A percentile compares a stretch with the other conserved stretches of the same genome.
Conservation (phyloP, 2,329 filamentous ascomycete genomes). For the Calcarisporium arbuscula region DNA sequence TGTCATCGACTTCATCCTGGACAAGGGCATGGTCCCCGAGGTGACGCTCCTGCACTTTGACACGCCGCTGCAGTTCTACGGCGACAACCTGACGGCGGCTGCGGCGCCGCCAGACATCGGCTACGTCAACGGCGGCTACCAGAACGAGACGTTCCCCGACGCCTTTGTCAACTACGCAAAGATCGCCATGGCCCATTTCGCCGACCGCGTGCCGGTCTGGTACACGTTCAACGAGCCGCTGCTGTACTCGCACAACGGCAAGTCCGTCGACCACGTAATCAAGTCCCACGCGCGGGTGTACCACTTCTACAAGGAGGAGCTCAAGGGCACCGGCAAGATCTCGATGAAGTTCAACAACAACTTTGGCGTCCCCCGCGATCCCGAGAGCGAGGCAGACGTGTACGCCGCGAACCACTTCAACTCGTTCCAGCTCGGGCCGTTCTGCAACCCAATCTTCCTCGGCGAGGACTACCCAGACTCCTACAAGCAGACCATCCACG, state of each 20-base stretch:
- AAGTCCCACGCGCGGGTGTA: constrained; percentile 43
- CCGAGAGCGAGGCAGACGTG: constrained; percentile 32
- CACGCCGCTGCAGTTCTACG: constrained; percentile 35
- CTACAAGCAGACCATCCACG: constrained; percentile 36
- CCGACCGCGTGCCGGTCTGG: constrained; percentile 44
- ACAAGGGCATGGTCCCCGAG: constrained; percentile 42
- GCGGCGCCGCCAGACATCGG: constrained; percentile 23
- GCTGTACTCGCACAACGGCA: constrained; percentile 31
- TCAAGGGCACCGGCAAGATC: constrained; percentile 43
- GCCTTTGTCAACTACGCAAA: constrained; percentile 48
- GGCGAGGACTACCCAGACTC: constrained; percentile 43
- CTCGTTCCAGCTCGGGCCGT: constrained; percentile 40
- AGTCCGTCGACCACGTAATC: constrained; percentile 32
- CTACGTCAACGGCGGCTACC: constrained; percentile 34
- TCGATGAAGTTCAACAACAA: constrained; percentile 44
- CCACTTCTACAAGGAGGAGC: constrained; percentile 47
- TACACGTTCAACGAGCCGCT: constrained; percentile 49
- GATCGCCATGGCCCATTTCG: constrained; percentile 44
- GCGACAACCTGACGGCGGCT: constrained; percentile 21
- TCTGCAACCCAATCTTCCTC: constrained; percentile 47
- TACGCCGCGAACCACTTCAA: constrained; percentile 40
- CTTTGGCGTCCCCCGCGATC: constrained; percentile 41
- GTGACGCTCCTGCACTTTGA: constrained; percentile 46
- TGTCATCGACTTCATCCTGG: constrained; percentile 41
- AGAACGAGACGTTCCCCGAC: constrained; percentile 39